Conservation (phyloP, 2,329 filamentous ascomycete species). For the Colletotrichum tamarilloi region DNA sequence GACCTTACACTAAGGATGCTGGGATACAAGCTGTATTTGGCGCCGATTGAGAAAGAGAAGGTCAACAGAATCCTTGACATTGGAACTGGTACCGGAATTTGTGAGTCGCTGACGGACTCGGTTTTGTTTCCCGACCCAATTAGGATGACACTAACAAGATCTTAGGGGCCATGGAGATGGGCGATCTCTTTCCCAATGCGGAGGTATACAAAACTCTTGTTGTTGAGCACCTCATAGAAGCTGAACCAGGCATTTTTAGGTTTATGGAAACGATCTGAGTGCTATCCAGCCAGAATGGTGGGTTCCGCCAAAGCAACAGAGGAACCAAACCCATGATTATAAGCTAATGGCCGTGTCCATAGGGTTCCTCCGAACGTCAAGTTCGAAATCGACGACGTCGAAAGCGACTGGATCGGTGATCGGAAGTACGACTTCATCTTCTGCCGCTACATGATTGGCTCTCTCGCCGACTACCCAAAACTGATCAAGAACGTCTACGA, state of each 20-base stretch:
- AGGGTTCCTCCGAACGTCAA: conserved; percentile 71
- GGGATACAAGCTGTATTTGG: background rate
- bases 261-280: conserved; percentile 30
- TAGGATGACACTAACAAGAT: background rate
- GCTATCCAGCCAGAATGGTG: conserved; percentile 18
- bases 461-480: conserved; percentile 10
- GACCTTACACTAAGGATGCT: background rate
- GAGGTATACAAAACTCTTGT: background rate
- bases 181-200: background rate
- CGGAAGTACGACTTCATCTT: conserved; percentile 49
- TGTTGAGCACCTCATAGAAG: too few species aligned
- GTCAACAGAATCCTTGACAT: background rate
- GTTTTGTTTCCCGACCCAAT: background rate
- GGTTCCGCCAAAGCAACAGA: rapidly evolving
- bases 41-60: background rate
- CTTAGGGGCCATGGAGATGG: conserved; percentile 16
- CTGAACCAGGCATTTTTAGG: background rate
- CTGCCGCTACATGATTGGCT: conserved; percentile 19
- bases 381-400: conserved; percentile 74
- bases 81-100: background rate
- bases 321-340: background rate
- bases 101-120: background rate
- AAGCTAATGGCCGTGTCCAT: background rate
- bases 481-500: conserved; percentile 15
- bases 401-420: conserved; percentile 56